A percentile compares a stretch with the other conserved stretches of the same genome.
Evolutionary conservation across 2,329 filamentous ascomycete species (phyloP).

Genomic region (Escovopsis sp.): DNA sequence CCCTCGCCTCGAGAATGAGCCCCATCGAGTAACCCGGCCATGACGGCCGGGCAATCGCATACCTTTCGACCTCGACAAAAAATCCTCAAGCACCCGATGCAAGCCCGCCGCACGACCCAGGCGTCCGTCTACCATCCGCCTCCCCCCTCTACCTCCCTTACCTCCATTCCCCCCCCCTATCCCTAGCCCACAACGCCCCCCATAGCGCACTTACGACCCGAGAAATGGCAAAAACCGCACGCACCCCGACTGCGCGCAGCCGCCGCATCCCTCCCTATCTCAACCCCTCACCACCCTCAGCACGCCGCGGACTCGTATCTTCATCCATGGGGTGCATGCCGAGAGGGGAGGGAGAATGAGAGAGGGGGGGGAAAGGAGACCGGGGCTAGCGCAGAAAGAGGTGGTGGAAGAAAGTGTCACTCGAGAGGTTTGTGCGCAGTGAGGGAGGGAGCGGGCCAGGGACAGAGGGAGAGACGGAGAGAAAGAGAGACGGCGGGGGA

Average conservation of each 20-base stretch:
- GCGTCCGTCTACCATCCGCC: slow-evolving; percentile 28
- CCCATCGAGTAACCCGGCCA: slow-evolving; percentile 92
- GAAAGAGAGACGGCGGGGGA: neutral
- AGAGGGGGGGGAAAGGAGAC: slow-evolving; percentile 20
- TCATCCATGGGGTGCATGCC: slow-evolving; percentile 49
- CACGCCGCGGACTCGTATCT: slow-evolving; percentile 63
- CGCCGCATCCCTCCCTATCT: neutral
- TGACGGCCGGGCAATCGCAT: slow-evolving; percentile 72
- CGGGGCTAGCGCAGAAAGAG: no score
- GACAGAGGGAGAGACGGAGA: slow-evolving; percentile 20
- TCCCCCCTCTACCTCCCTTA: no score
- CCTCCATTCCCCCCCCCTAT: neutral
- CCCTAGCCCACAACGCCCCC: no score
- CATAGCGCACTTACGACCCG: no score
- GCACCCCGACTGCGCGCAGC: no score
- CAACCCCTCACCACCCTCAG: slow-evolving; percentile 8
- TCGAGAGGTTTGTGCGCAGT: slow-evolving; percentile 22
- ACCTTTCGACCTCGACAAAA: slow-evolving; percentile 94
- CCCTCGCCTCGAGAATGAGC: slow-evolving; percentile 99
- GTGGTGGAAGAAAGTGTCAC: neutral
- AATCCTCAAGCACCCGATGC: slow-evolving; percentile 36
- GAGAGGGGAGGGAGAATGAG: slow-evolving; percentile 24
- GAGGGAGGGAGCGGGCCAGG: slow-evolving; percentile 23
- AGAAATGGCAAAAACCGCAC: no score
- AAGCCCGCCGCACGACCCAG: slow-evolving; percentile 26